These are phyloP conservation scores for Lepidium sativum DNA, from an alignment of 345 rosid species.

Conservation along the genomic window DNA sequence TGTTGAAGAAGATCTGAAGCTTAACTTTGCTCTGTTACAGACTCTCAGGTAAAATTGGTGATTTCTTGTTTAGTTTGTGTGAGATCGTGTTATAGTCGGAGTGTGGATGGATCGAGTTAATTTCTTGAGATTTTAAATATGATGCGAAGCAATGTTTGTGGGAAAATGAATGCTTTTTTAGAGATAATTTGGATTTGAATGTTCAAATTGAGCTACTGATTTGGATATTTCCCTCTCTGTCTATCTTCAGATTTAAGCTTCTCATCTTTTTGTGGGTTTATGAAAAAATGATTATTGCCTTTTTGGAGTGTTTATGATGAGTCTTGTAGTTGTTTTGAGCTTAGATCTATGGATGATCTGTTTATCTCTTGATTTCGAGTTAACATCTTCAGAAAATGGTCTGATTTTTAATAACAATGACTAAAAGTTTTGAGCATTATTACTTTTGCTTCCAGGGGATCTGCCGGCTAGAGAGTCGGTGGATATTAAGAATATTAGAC, in stretches of 20 bases:
- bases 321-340: not conserved
- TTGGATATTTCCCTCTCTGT: not conserved
- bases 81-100: not conserved
- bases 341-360: constrained; percentile 11
- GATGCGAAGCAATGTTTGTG: no score
- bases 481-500: constrained; percentile 17
- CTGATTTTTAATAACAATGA: not conserved
- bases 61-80: not conserved
- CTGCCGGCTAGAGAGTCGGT: constrained; percentile 25
- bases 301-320: not conserved
- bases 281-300: not conserved
- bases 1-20: constrained; percentile 20
- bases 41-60: constrained; percentile 16
- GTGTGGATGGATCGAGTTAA: not conserved
- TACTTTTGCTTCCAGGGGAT: constrained; percentile 35
- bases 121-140: not conserved
- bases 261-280: constrained; percentile 10
- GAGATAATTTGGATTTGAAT: not conserved
- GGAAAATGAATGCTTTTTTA: not conserved
- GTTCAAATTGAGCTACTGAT: not conserved
- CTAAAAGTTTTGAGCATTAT: not conserved
- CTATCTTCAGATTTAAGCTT: constrained; percentile 6
- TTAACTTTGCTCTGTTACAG: constrained; percentile 22
- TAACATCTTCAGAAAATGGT: not conserved
- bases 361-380: not conserved